Conservation (phyloP, 2,329 filamentous ascomycete genomes). For the Epichloe bromicola region DNA sequence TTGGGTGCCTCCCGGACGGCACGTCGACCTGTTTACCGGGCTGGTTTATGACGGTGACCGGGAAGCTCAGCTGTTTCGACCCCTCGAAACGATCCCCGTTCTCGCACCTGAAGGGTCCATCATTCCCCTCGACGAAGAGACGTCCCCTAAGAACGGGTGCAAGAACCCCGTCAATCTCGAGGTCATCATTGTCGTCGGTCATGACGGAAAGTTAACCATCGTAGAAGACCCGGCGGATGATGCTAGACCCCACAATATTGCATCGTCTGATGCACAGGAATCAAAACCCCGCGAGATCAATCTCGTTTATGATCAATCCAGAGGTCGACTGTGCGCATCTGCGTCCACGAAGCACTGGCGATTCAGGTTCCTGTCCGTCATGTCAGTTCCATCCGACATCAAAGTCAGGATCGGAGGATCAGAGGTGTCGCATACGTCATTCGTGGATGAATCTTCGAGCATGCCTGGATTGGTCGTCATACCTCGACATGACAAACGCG, state of each 20-base stretch:
- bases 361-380: slow-evolving; percentile 2
- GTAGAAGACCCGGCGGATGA: slow-evolving; percentile 2
- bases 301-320: background rate
- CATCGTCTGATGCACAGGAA: background rate
- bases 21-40: slow-evolving; percentile 45
- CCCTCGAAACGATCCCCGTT: slow-evolving; percentile 36
- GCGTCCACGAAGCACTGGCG: slow-evolving; percentile 3
- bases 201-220: slow-evolving; percentile 3
- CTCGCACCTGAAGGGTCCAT: slow-evolving; percentile 4
- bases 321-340: background rate
- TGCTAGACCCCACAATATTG: background rate
- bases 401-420: background rate
- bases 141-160: slow-evolving; percentile 1
- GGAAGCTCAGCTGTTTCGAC: slow-evolving; percentile 35
- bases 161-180: slow-evolving; percentile 1
- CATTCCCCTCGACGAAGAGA: slow-evolving; percentile 1
- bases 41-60: slow-evolving; percentile 43
- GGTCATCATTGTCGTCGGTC: background rate
- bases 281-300: background rate
- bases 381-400: background rate
- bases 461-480: background rate
- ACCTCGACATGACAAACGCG: background rate
- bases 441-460: background rate
- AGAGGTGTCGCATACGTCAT: background rate
- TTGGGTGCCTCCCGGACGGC: slow-evolving; percentile 42